These are phyloP conservation scores for Phytophthora fragariae DNA, from an alignment of 352 stramenopile genomes.

Conservation along the genomic window DNA sequence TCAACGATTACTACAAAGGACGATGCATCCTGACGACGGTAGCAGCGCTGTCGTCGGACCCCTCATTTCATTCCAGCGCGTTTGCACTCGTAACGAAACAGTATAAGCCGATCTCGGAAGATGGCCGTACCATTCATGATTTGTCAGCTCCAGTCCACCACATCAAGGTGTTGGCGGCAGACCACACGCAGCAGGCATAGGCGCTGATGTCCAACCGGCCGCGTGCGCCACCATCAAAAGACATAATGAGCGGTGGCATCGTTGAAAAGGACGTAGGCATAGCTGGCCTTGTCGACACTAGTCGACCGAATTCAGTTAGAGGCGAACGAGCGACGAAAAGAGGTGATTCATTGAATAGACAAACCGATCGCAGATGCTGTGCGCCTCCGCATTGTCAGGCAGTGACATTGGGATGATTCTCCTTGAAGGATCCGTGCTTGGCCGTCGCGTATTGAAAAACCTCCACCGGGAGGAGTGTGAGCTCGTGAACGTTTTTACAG, in stretches of 20 bases:
- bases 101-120: background rate
- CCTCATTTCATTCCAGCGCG: too few species aligned
- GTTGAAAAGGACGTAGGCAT: background rate
- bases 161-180: background rate
- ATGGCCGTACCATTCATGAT: background rate
- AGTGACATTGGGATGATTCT: background rate
- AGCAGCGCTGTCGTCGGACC: too few species aligned
- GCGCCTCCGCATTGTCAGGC: background rate
- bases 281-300: background rate
- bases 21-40: too few species aligned
- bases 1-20: too few species aligned
- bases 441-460: background rate
- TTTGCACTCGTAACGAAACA: background rate
- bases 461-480: background rate
- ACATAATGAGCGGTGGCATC: background rate
- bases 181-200: background rate
- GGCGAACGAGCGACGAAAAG: background rate
- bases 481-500: background rate
- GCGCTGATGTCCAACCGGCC: background rate
- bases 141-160: background rate
- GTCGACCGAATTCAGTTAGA: background rate
- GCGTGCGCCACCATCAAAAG: background rate
- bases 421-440: background rate
- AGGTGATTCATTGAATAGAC: background rate
- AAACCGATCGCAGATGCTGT: background rate